A percentile compares a stretch with the other conserved stretches of the same genome.
Evolutionary conservation across 495 filamentous ascomycete genomes (phyloP).

Genomic region (Hyaloscypha variabilis): DNA sequence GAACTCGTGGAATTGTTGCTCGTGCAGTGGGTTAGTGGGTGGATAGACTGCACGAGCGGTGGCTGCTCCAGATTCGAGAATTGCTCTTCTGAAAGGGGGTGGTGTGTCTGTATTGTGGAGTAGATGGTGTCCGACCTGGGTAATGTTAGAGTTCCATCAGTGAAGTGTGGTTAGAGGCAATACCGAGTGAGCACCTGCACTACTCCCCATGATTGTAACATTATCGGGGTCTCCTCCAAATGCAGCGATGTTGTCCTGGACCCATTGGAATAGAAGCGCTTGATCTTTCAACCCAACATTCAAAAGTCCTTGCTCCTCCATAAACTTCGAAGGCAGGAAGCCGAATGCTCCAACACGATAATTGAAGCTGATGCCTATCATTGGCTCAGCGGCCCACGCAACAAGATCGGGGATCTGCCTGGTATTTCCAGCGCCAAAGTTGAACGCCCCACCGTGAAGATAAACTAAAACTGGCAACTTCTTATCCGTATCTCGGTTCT

Average conservation of each 20-base stretch:
- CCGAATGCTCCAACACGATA: constrained; percentile 72
- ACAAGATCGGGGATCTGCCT: constrained; percentile 54
- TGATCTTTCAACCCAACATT: constrained; percentile 76
- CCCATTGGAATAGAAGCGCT: constrained; percentile 65
- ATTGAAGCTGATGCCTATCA: constrained; percentile 66
- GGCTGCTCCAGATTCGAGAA: constrained; percentile 65
- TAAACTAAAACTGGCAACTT: constrained; percentile 63
- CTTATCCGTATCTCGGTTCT: constrained; percentile 21
- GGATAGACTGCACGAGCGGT: constrained; percentile 62
- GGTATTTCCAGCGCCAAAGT: constrained; percentile 43
- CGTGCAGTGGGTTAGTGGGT: constrained; percentile 57
- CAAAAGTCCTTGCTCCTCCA: constrained; percentile 56
- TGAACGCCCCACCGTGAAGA: constrained; percentile 58
- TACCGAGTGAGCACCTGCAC: constrained; percentile 59
- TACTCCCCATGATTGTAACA: constrained; percentile 67
- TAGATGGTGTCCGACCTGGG: constrained; percentile 65
- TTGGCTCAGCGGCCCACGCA: constrained; percentile 52
- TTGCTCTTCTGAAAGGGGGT: constrained; percentile 60
- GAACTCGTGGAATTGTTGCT: constrained; percentile 62
- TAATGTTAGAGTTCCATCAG: constrained; percentile 7
- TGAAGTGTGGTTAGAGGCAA: neutral
- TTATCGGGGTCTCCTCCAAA: constrained; percentile 66
- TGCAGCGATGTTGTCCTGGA: constrained; percentile 56
- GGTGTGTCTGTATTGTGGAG: constrained; percentile 47
- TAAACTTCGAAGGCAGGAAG: constrained; percentile 59